Base-by-base conservation (phyloP, 1,284 basidiomycete genomes). In the Anthracocystis panici-leucophaei region DNA sequence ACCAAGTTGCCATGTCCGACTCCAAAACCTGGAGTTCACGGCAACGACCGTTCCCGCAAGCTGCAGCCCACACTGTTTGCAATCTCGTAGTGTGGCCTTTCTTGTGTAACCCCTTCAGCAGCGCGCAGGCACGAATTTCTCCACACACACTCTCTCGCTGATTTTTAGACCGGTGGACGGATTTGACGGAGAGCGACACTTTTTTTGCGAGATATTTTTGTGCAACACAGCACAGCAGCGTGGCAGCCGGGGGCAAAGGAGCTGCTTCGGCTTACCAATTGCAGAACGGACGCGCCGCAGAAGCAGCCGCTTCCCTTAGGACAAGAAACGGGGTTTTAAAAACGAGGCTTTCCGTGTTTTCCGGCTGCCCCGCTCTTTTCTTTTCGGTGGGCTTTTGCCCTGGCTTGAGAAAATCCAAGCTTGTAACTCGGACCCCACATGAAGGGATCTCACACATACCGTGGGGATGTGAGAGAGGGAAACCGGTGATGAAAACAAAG, bases 151-250 rank as follows among this genome's bases (percentile, higher is more conserved):
- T 27, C 4, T 9, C 10, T 25, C 53, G 6, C 41, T 20, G 5
- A 6, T 40, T 18, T 38, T 40, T 40, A 25, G 50, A 52, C 50
- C 50, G 50, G 29, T 14, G 20, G 20, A 61, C 65, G 58, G 58
- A 67, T 67, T 67, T 67, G 65, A 61, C 65, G 65, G 65, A 58
- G 56, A 52, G 54, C 6, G 16, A 21, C 20, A 44, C 41, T n/a
- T n/a, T 21, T 31, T n/a, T 29, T 52, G 4, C 14, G 21, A n/a
- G 27, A 18, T 11, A 9, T 33, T 31, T 2, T 27, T 27, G n/a
- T n/a, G n/a, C n/a, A n/a, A n/a, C n/a, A 31, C 29, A 33, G 31
- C 31, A 33, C 6, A 33, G 31, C 31, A 33, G 31, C 35, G 44
- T 23, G 20, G 44, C 3, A 27, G 27, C 4, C 7, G 7, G 27